Base-by-base conservation (phyloP, 1,139 yeast species). In the Saccharomycopsis hybrid region DNA sequence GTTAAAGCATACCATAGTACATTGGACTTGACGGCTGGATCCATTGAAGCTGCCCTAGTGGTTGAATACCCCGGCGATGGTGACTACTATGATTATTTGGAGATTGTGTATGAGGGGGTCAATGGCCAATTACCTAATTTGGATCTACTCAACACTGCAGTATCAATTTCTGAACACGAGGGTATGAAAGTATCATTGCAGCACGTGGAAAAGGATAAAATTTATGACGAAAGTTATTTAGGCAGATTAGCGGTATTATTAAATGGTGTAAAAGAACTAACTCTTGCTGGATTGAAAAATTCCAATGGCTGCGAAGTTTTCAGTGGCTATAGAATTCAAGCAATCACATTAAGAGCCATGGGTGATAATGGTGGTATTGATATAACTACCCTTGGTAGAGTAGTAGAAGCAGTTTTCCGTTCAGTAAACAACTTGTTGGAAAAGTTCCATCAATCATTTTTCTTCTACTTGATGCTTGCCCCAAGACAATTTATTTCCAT, bases 51-150 rank as follows among this genome's bases (percentile, higher is more conserved):
- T 32, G 98, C 97, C 0, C 64, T 92, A 3, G 85, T 90, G 27
- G 62, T 94, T 56, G 98, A 94, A 63, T 88, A 78, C 61, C 82
- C 94, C 1, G 76, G 83, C 2, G 70, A 67, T 7, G 61, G 62
- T 28, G 97, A 90, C 63, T 73, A 78, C 59, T 79, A 89, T 60
- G 87, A 85, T 53, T 78, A 78, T 60, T 69, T 86, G 46, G 96
- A 90, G 62, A 66, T 94, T 53, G 72, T 71, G 51, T 92, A 88
- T 63, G 90, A 85, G 56, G 98, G 98, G 0, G 73, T 90, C 53
- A 92, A 94, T 62, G 99, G 99, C 8, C 97, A 89, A 65, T 72
- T 90, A 57, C 98, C 99, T 11, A 94, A 94, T 63, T 72, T 94
- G 60, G 99, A 94, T 67, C 70, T 92, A 54, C 70, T 92, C 45